Base-by-base conservation (phyloP, 225 moss, liverwort and hornwort genomes). In the Bryum argenteum region DNA sequence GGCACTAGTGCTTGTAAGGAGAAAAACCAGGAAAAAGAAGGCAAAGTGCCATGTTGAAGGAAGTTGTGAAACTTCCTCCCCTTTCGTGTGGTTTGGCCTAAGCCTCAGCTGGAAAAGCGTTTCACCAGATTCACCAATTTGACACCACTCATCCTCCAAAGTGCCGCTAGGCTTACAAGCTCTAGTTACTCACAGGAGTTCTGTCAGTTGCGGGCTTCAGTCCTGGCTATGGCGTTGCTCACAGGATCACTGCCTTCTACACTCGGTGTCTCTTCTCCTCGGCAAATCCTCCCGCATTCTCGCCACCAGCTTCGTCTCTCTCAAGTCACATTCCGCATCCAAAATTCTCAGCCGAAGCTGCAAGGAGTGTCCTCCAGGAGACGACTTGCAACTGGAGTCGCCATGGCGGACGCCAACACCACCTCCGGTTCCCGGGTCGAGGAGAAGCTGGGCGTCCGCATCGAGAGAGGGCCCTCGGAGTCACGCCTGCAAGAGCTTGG, bases 361-460 rank as follows among this genome's bases (percentile, higher is more conserved):
- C 33, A 33, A 33, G 33, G 75, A 50, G 59, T 58, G 1, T 33
- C 2, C 17, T 9, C 23, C 21, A 47, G 62, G 22, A 24, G 53
- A 28, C 37, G 22, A 15, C 40, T 41, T 50, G 17, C 11, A 9
- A 1, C 33, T 6, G 76, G 48, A 17, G 59, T 63, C 42, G 81
- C 74, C 42, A 87, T 84, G 84, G 84, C 78, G 55, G 79, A 68
- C 28, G 63, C 76, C 13, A 76, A 73, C 48, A 65, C 73, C 8
- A 71, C 77, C 13, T 75, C 75, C 10, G 84, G 78, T 52, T 59
- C 78, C 19, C 66, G 78, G 38, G 87, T 87, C 62, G 84, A 81
- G 81, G 84, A 84, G 77, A 87, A 77, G 68, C 76, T 87, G 45
- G 87, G 87, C 54, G 77, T 87, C 22, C 83, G 74, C 59, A 75